A percentile compares a stretch with the other conserved stretches of the same genome.
Conservation (phyloP, 768 basidiomycete species). For the Phallus indusiatus region DNA sequence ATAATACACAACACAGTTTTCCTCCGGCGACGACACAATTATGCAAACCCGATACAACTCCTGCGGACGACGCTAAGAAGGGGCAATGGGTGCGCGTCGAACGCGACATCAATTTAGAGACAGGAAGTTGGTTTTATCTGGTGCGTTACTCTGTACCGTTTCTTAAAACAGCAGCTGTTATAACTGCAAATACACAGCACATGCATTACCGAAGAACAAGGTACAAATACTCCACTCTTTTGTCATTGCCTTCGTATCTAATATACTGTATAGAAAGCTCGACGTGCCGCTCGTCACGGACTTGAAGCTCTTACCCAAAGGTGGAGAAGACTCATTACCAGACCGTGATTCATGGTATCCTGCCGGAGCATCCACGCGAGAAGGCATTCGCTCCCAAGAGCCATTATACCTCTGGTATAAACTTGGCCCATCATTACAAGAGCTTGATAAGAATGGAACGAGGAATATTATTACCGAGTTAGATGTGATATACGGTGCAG, state of each 20-base stretch:
- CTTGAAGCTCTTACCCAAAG: conserved; percentile 51
- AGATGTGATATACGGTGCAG: conserved; percentile 84
- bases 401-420: conserved; percentile 76
- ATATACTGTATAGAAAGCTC: not conserved
- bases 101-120: conserved; percentile 62
- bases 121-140: conserved; percentile 44
- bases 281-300: conserved; percentile 32
- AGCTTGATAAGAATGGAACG: conserved; percentile 51
- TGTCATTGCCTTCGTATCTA: not conserved
- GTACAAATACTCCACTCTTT: not conserved
- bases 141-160: conserved; percentile 29
- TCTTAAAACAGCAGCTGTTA: not conserved
- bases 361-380: conserved; percentile 49
- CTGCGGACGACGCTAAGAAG: conserved; percentile 63
- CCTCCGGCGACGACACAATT: conserved; percentile 48
- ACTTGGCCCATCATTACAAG: conserved; percentile 49
- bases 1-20: conserved; percentile 21
- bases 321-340: conserved; percentile 36
- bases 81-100: conserved; percentile 89
- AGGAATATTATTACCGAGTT: conserved; percentile 75
- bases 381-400: conserved; percentile 47
- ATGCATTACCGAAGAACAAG: conserved; percentile 76
- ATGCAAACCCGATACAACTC: conserved; percentile 61
- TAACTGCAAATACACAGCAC: conserved; percentile 28
- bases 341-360: conserved; percentile 51